Conservation (phyloP, 1,284 basidiomycete species). For the Trichosporon coremiiforme region DNA sequence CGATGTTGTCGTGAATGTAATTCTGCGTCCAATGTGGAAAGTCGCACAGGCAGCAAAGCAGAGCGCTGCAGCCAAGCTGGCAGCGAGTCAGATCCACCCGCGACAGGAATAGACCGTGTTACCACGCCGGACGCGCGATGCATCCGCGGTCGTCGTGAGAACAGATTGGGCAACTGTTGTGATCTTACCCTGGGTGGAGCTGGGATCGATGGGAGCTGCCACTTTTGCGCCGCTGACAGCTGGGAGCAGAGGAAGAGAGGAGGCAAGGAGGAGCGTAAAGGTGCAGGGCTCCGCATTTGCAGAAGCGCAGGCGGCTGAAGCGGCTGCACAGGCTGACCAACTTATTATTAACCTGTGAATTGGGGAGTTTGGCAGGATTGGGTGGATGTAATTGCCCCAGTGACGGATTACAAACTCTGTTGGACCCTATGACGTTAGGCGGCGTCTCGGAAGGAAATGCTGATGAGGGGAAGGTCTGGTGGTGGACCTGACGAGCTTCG, state of each 20-base stretch:
- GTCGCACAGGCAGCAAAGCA: neutral
- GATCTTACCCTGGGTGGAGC: neutral
- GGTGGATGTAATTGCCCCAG: neutral
- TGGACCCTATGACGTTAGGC: conserved; percentile 10
- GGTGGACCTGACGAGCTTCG: neutral
- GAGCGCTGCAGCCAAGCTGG: neutral
- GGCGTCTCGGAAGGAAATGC: neutral
- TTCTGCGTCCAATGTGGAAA: neutral
- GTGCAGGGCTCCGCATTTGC: conserved; percentile 1
- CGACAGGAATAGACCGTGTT: neutral
- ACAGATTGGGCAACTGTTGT: neutral
- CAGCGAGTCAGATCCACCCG: neutral
- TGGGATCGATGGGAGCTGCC: neutral
- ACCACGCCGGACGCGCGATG: neutral
- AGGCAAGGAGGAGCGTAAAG: neutral
- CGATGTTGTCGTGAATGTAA: neutral
- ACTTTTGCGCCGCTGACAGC: neutral
- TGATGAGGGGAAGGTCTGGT: neutral
- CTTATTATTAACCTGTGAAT: neutral
- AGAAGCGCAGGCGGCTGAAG: neutral
- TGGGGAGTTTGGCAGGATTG: neutral
- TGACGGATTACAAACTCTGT: conserved; percentile 10
- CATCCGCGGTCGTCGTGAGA: neutral
- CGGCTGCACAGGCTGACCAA: neutral
- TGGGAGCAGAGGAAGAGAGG: neutral